Evolutionary conservation across 768 basidiomycete species (phyloP), one percentile per base, ranked within the genome.

Genomic region (Pulveroboletus sp.): DNA sequence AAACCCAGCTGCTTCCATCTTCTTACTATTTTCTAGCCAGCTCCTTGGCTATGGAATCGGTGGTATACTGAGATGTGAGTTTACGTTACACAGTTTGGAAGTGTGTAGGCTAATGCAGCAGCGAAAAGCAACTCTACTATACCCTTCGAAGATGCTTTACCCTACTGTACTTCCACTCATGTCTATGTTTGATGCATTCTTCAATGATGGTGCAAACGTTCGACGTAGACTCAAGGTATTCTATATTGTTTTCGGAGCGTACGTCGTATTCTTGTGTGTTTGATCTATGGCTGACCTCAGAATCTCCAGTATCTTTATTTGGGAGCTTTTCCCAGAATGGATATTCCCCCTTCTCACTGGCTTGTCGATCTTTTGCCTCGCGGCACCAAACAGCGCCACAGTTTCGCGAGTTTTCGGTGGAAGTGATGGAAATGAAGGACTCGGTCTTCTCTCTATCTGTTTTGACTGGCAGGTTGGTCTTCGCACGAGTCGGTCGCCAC

Each of bases 291-390:
- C 12, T 43, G 27, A 32, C 40, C 17, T 17, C 16, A 16, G 9
- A 39, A 11, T 6, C 1, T 73, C 9, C 31, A 71, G 67, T 1
- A 78, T 70, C 35, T 64, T 68, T 47, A 40, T 61, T 32, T 65
- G 62, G 54, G 56, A 58, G 47, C 36, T 64, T 33, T 50, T 66
- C 35, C 63, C 63, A 11, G 50, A 62, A 34, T 67, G 63, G 60
- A 61, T 67, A 19, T 85, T 85, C 54, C 85, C 84, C 0, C 69
- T 85, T 20, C 56, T 84, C 27, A 82, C 81, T 3, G 83, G 82
- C 19, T 68, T 85, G 31, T 80, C 78, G 14, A 74, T 84, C 19
- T 70, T 84, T 58, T 87, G 85, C 52, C 72, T 86, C 35, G 74
- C 82, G 2, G 70, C 74, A 40, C 73, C 72, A 36, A 64, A 81